Base-by-base conservation (phyloP, 495 filamentous ascomycete species). In the Collariella sp. region DNA sequence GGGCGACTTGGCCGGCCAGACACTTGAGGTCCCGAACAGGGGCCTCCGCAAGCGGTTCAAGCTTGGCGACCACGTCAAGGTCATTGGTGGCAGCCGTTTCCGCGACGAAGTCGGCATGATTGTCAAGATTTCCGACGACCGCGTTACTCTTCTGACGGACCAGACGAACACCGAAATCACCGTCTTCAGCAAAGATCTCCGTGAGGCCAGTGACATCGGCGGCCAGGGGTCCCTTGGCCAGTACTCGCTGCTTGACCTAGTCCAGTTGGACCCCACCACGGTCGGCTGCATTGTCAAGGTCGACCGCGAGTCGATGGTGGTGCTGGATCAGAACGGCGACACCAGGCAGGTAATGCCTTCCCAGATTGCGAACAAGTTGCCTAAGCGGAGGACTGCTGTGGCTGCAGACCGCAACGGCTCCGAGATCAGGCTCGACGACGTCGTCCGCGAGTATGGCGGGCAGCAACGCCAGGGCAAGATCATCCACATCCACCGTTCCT, bases 81-180 rank as follows among this genome's bases (percentile, higher is more conserved):
- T 96, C 56, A 95, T 96, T 62, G 91, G 93, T 39, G 91, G 90
- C 31, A 96, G 91, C 68, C 84, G 88, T 49, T 97, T 86, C 66
- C 79, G 84, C 50, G 93, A 97, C 60, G 94, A 96, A 70, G 82
- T 95, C 43, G 94, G 94, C 62, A 95, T 96, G 86, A 91, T 99
- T 12, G 88, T 96, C 41, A 85, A 88, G 66, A 93, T 96, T 56
- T 83, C 81, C 55, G 86, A 90, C 26, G 94, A 97, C 66, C 82
- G 84, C 19, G 90, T 99, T 42, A 97, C 94, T 1, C 70, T 99
- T 49, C 71, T 97, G 26, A 94, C 85, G 49, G 94, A 99, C 70
- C 84, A 90, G 61, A 90, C 79, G 48, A 89, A 90, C 71, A 82
- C 84, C 49, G 94, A 97, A 67, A 88, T 99, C 54, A 96, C 91